Percentiles rank a stretch among this genome's conserved stretches.
Conservation (phyloP, 2,329 filamentous ascomycete genomes). For the Helminthosporium solani region DNA sequence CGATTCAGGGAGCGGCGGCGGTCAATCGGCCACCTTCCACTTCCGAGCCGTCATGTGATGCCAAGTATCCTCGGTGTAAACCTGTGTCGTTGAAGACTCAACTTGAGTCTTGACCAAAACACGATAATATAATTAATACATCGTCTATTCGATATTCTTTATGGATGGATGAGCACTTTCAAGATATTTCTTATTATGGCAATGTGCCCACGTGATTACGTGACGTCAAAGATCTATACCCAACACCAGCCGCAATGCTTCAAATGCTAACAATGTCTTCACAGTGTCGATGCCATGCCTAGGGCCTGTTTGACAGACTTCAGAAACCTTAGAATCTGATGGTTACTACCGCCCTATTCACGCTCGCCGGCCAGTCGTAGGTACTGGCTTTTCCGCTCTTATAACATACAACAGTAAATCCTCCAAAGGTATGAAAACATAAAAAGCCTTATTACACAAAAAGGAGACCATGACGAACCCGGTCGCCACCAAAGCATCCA, state of each 20-base stretch:
- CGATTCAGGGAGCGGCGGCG: slow-evolving; percentile 1
- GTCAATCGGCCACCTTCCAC: slow-evolving; percentile 11
- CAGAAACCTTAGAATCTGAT: too few relatives aligned
- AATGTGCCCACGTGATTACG: too few relatives aligned
- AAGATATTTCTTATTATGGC: too few relatives aligned
- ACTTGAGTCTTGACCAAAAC: too few relatives aligned
- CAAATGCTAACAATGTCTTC: not conserved
- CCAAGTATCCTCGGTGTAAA: not conserved
- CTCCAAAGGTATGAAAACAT: slow-evolving; percentile 54
- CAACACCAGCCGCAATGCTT: too few relatives aligned
- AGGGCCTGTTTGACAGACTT: too few relatives aligned
- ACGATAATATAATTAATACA: too few relatives aligned
- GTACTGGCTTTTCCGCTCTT: slow-evolving; percentile 55
- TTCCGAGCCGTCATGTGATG: slow-evolving; percentile 3
- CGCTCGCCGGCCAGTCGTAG: slow-evolving; percentile 52
- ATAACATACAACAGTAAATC: slow-evolving; percentile 52
- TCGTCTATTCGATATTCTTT: too few relatives aligned
- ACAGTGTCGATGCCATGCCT: too few relatives aligned
- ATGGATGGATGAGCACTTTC: too few relatives aligned
- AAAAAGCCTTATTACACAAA: slow-evolving; percentile 52
- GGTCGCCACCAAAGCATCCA: slow-evolving; percentile 55
- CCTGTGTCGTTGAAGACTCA: too few relatives aligned
- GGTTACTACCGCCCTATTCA: not conserved
- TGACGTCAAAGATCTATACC: too few relatives aligned
- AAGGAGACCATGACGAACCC: slow-evolving; percentile 52